phyloP scores from a whole-genome alignment of 352 stramenopile species.

The Phytopythium sindhum region DNA sequence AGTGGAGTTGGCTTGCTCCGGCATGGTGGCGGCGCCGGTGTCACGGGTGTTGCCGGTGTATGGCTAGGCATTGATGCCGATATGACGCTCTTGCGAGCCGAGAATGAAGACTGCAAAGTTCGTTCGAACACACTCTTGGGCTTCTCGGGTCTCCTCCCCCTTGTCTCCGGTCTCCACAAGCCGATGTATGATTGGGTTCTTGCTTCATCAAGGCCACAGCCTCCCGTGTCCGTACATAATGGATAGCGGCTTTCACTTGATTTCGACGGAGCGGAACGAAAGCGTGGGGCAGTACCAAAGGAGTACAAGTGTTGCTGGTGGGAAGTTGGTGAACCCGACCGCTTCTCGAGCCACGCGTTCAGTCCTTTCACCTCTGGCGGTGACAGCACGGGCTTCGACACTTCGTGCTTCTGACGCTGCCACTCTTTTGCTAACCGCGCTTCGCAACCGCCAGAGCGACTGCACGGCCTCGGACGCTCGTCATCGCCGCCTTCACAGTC shows the following conservation, averaged over 20 bases:
- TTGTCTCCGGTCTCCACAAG: neutral
- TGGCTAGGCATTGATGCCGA: neutral
- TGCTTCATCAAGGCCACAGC: neutral
- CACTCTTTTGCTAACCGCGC: neutral
- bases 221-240: neutral
- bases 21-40: neutral
- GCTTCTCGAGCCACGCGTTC: slow-evolving; percentile 36
- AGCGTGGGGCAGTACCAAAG: slow-evolving; percentile 9
- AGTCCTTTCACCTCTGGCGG: slow-evolving; percentile 30
- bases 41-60: neutral
- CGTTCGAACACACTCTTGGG: slow-evolving; percentile 28
- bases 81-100: slow-evolving; percentile 8
- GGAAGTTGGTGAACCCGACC: slow-evolving; percentile 10
- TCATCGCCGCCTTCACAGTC: slow-evolving; percentile 4
- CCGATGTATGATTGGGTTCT: neutral
- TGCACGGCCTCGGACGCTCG: neutral
- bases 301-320: slow-evolving; percentile 6
- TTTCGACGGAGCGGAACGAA: slow-evolving; percentile 12
- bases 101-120: slow-evolving; percentile 8
- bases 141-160: slow-evolving; percentile 4
- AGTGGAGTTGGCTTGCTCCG: neutral
- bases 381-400: slow-evolving; percentile 5
- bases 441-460: neutral
- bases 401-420: neutral
- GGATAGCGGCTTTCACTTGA: slow-evolving; percentile 8